Evolutionary conservation across 2,329 filamentous ascomycete species (phyloP), one percentile per base, ranked within the genome.

Genomic region (Xylaria sp.): DNA sequence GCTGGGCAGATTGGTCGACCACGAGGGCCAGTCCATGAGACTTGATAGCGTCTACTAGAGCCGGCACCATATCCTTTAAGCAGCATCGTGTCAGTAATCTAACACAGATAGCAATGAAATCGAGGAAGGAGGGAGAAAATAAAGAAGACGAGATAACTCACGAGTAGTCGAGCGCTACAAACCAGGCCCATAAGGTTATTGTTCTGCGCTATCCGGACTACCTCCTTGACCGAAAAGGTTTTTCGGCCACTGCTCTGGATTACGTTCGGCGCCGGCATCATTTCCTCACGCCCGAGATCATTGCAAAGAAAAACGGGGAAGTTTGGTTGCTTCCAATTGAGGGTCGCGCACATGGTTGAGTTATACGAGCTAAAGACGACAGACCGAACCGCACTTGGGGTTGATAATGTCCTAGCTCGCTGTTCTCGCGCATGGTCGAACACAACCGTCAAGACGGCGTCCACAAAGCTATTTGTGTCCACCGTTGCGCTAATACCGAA

Each of bases 281-380:
- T 75, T 32, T 85, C 85, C 68, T 90, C 87, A 7, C 86, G 85
- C 24, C 93, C 93, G 30, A 98, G 88, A 68, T 98, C 94, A 79
- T 98, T 98, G 82, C 94, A 98, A 55, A 98, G 85, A 74, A 99
- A 92, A 0, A 98, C 93, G 0, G 96, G 96, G 79, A 97, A 99
- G 78, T 98, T 99, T 2, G 96, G 96, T 80, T 99, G 96, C 80
- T 99, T 99, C 96, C 96, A 99, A 81, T 99, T 99, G 75, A 99
- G 82, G 4, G 95, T 94, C 17, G 93, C 97, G 81, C 96, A 99
- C 21, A 98, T 88, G 71, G 91, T 92, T 12, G 93, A 86, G 78
- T 97, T 98, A 80, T 95, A 97, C 24, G 93, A 97, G 75, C 93
- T 97, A 79, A 99, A 98, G 11, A 98, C 93, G 61, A 99, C 91